phyloP scores from a whole-genome alignment of 495 filamentous ascomycete genomes.

The Tuber calosporum region DNA sequence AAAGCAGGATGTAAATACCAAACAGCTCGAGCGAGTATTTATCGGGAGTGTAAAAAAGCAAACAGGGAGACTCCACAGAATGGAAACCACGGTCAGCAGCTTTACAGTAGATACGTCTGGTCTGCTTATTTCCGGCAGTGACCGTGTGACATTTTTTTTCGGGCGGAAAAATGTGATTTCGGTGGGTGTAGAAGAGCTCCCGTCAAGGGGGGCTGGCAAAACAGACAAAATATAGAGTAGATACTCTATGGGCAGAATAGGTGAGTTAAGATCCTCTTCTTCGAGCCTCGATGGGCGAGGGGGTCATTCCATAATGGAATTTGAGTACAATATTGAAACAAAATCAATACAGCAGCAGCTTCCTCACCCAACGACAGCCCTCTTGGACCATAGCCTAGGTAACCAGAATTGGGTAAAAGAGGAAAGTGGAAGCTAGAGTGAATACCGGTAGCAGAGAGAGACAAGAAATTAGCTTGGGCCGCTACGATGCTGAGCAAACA shows the following conservation, averaged over 20 bases:
- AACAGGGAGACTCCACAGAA: conserved; percentile 1
- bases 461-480: background rate
- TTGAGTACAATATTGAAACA: background rate
- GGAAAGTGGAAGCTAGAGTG: background rate
- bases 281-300: background rate
- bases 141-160: background rate
- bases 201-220: background rate
- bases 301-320: background rate
- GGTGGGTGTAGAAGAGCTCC: background rate
- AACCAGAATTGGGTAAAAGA: background rate
- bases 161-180: background rate
- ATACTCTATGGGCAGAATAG: background rate
- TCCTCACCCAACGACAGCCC: background rate
- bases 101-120: conserved; percentile 9
- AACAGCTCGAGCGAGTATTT: conserved; percentile 11
- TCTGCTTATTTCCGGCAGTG: background rate
- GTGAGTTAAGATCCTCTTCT: background rate
- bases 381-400: background rate
- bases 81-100: conserved; percentile 6
- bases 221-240: background rate
- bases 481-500: background rate
- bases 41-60: conserved; percentile 11
- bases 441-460: background rate
- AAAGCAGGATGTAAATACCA: background rate
- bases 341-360: background rate